Evolutionary conservation across 2,329 filamentous ascomycete species (phyloP).

Genomic region (Monosporascus sp.): DNA sequence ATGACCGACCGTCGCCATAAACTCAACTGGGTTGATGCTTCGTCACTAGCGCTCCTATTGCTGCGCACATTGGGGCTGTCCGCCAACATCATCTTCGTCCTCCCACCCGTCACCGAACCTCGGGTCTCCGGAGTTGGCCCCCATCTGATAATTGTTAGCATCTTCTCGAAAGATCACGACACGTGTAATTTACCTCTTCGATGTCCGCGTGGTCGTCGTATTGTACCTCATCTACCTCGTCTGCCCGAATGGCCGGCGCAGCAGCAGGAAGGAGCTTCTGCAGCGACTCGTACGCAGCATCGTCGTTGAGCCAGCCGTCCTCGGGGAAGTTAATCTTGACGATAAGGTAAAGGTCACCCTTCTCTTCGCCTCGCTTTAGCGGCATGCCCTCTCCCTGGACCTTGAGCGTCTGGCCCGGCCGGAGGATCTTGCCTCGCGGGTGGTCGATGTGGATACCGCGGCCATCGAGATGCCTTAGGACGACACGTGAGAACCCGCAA

Average conservation of each 20-base stretch:
- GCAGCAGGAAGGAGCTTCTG: conserved; percentile 69
- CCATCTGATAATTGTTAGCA: conserved; percentile 50
- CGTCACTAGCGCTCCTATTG: conserved; percentile 47
- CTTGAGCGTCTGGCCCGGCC: conserved; percentile 80
- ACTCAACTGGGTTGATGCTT: conserved; percentile 17
- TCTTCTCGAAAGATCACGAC: background rate
- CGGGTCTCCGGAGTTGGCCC: conserved; percentile 64
- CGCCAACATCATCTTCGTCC: conserved; percentile 64
- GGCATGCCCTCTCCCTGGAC: conserved; percentile 92
- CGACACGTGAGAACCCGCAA: conserved; percentile 82
- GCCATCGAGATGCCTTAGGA: conserved; percentile 88
- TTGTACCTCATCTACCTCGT: conserved; percentile 80
- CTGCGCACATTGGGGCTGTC: conserved; percentile 64
- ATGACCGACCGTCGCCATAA: background rate
- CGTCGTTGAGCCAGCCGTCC: conserved; percentile 72
- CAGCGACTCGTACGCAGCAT: conserved; percentile 65
- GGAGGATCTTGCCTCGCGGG: conserved; percentile 74
- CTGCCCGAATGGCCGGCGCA: conserved; percentile 55
- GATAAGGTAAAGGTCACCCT: conserved; percentile 81
- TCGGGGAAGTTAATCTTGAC: conserved; percentile 87
- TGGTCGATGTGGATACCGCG: conserved; percentile 80
- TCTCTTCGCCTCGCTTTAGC: conserved; percentile 73
- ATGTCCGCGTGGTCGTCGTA: conserved; percentile 80
- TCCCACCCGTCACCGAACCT: conserved; percentile 62
- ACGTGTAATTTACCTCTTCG: conserved; percentile 56